Evolutionary conservation across 169 alveolate genomes (phyloP).

Genomic region (Cryptosporidium felis): DNA sequence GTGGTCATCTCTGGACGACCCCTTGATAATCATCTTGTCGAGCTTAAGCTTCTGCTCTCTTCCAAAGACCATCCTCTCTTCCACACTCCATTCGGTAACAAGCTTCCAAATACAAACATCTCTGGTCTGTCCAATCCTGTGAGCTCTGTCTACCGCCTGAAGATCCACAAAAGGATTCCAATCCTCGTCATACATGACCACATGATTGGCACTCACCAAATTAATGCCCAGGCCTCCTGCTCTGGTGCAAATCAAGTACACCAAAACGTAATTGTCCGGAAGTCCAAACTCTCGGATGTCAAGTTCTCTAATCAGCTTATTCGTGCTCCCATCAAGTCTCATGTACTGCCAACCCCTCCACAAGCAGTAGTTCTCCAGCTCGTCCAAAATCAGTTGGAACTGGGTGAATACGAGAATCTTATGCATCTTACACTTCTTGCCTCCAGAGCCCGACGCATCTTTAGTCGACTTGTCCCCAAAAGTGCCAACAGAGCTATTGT

Average conservation of each 20-base stretch:
- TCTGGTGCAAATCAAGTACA: constrained; percentile 87
- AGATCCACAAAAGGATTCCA: constrained; percentile 99
- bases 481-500: too few species aligned
- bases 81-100: constrained; percentile 97
- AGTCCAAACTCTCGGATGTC: constrained; percentile 89
- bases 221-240: constrained; percentile 96
- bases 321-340: constrained; percentile 90
- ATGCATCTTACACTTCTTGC: constrained; percentile 79
- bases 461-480: neutral
- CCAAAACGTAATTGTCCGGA: constrained; percentile 81
- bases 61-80: constrained; percentile 97
- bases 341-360: constrained; percentile 89
- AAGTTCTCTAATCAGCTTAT: constrained; percentile 87
- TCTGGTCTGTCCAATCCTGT: constrained; percentile 98
- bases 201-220: constrained; percentile 97
- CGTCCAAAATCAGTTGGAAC: constrained; percentile 89
- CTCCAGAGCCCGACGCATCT: neutral
- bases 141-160: constrained; percentile 99
- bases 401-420: constrained; percentile 88
- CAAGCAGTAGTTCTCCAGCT: constrained; percentile 87
- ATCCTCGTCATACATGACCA: constrained; percentile 98
- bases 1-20: constrained; percentile 62
- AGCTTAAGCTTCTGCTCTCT: constrained; percentile 90
- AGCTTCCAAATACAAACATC: constrained; percentile 96
- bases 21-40: constrained; percentile 85